Evolutionary conservation across 257 asterid species (phyloP), one percentile per base, ranked within the genome.

Genomic region (Jaltomata sinuosa): DNA sequence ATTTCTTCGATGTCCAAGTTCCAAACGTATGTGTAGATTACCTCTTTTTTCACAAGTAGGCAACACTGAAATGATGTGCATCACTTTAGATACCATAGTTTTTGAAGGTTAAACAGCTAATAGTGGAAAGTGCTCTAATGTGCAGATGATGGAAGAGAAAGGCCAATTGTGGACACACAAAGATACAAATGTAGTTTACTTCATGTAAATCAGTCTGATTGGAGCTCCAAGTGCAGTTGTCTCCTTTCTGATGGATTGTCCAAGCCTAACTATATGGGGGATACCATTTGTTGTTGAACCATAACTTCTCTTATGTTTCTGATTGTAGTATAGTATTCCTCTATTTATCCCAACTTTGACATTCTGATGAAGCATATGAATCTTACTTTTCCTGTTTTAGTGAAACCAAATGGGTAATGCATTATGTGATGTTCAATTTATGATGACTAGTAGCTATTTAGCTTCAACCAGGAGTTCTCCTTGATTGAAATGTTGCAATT

Each of bases 141-240:
- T 84, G 92, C 97, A 93, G 98, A 84, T 87, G 57, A 93, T 91
- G 98, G 88, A 93, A 18, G 93, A 86, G 79, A 90, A 84, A 84
- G 91, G 89, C 40, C 87, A 84, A 78, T 54, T 93, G 89, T 91
- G 93, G 98, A 84, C 84, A 76, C 64, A 79, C 42, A 84, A 54
- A 59, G 90, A 84, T 62, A 79, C 84, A 40, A 81, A 85, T 81
- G 78, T 88, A 57, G 88, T 88, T 54, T 88, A 85, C 87, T 88
- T 85, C 38, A 84, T 85, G 87, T 88, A 67, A 69, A 49, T 29
- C 45, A 29, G 82, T 77, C 59, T 19, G 25, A 76, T 47, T 25
- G 81, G 25, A 76, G 81, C 61, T 8, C 11, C 62, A 77, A 77
- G 10, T 1, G 29, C 45, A 27, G 82, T 49, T 16, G 42, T 77